Base-by-base conservation (phyloP, 2,329 filamentous ascomycete species). In the Fonsecaea pugnacius region DNA sequence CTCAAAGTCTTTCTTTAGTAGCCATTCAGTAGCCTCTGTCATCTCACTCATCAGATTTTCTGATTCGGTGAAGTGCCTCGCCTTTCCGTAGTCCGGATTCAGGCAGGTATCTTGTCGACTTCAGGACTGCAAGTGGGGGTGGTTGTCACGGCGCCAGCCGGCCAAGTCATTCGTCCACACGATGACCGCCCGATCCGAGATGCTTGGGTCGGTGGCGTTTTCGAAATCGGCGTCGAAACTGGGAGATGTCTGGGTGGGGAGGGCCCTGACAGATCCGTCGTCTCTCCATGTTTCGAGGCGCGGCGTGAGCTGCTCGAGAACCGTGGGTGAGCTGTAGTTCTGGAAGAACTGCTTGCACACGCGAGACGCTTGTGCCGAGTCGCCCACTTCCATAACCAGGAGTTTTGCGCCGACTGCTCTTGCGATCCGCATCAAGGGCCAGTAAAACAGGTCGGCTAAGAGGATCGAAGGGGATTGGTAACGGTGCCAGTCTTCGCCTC, bases 341-440 rank as follows among this genome's bases (percentile, higher is more conserved):
- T 54, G 38, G 12, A 14, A 18, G 12, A 62, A 56, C n/a, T 63
- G 24, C 33, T 74, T 71, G 1, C 84, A 82, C 1, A 95, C 89
- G 12, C 91, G 80, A 4, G 75, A 60, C 0, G 90, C 91, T 76
- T 96, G 91, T 5, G 76, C 78, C 65, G 86, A 75, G 71, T 91
- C 90, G 0, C 88, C 90, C 30, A 94, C 84, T 75, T 96, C 91
- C 67, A 93, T 82, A 0, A 91, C 74, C 9, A 90, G 73, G 7
- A 89, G 71, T 52, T 81, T 83, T 0, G 88, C 83, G 21, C 78
- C 70, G 4, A 87, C 72, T 1, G 75, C 59, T 1, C 72, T 64
- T 0, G 86, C 85, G 9, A 90, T 75, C 0, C 83, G 76, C 1
- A 92, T 74, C 1, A 95, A 77, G 5, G 83, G 80, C 2, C 83